A percentile compares a stretch with the other conserved stretches of the same genome.
Evolutionary conservation across 2,329 filamentous ascomycete species (phyloP).

Genomic region (Diplodia corticola): DNA sequence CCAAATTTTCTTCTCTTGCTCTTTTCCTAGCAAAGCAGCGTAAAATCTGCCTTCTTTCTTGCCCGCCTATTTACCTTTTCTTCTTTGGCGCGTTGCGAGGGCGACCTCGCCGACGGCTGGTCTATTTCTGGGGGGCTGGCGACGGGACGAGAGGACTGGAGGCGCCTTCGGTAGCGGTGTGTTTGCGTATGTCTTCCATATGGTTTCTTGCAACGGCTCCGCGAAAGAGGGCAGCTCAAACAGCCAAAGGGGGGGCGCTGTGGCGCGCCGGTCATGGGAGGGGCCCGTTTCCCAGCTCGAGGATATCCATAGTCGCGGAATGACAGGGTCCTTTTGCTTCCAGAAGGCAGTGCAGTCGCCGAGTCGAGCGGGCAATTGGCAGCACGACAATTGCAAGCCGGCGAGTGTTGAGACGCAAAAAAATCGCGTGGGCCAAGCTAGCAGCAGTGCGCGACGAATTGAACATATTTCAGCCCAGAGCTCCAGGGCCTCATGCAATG

Average conservation of each 20-base stretch:
- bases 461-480: constrained; percentile 20
- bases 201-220: not conserved
- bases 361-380: constrained; percentile 9
- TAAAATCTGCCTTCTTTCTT: constrained; percentile 9
- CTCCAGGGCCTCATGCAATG: constrained; percentile 21
- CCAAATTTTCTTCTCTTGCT: not conserved
- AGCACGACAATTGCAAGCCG: constrained; percentile 8
- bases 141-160: constrained; percentile 6
- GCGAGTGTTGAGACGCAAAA: not conserved
- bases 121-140: not conserved
- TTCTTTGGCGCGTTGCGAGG: not conserved
- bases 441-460: constrained; percentile 19
- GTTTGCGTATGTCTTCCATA: constrained; percentile 8
- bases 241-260: constrained; percentile 15
- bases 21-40: constrained; percentile 7
- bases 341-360: not conserved
- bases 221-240: constrained; percentile 8
- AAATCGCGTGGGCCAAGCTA: constrained; percentile 9
- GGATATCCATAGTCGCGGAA: constrained; percentile 19
- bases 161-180: constrained; percentile 9
- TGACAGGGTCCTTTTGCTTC: constrained; percentile 12
- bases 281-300: constrained; percentile 16
- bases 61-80: not conserved
- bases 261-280: constrained; percentile 19
- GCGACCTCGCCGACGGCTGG: constrained; percentile 8